Base-by-base conservation (phyloP, 108 stramenopile species). In the Cyclotella cryptica region DNA sequence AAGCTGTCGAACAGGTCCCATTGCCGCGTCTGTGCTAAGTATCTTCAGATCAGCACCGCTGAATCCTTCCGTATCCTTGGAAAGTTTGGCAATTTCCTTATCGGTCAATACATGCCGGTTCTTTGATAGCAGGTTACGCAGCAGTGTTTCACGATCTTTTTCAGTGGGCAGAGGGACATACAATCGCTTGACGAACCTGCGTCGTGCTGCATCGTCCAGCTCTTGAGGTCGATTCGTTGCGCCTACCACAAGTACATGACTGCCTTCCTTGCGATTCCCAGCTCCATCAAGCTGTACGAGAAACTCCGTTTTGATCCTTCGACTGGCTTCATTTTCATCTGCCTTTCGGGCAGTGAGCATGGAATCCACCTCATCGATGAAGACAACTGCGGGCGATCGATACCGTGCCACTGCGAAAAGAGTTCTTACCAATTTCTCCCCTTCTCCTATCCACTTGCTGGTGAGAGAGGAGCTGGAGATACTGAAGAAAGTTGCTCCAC, bases 391-490 rank as follows among this genome's bases (percentile, higher is more conserved):
- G 8, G 98, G 98, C 69, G 96, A 78, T 27, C 89, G 87, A 69
- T 94, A 96, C 18, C 88, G 91, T 0, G 99, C 99, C 39, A 99
- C 97, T 1, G 96, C 98, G 79, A 99, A 99, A 21, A 99, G 77
- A 41, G 98, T 96, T 10, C 94, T 79, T 17, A 99, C 99, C 45
- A 98, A 78, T 80, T 98, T 98, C 83, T 99, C 99, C 39, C 98
- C 97, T 62, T 99, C 98, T 1, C 99, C 99, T 54, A 99, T 99
- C 98, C 98, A 99, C 83, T 99, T 99, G 84, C 93, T 95, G 22
- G 97, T 99, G 21, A 99, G 83, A 0, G 98, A 98, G 17, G 98
- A 98, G 68, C 97, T 94, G 11, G 97, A 98, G 58, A 99, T 99
- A 45, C 89, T 90, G 77, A 99, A 99, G 85, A 99, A 99, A 15